These are phyloP conservation scores for Dendrothele bispora DNA, from an alignment of 768 basidiomycete genomes.

Conservation along the genomic window DNA sequence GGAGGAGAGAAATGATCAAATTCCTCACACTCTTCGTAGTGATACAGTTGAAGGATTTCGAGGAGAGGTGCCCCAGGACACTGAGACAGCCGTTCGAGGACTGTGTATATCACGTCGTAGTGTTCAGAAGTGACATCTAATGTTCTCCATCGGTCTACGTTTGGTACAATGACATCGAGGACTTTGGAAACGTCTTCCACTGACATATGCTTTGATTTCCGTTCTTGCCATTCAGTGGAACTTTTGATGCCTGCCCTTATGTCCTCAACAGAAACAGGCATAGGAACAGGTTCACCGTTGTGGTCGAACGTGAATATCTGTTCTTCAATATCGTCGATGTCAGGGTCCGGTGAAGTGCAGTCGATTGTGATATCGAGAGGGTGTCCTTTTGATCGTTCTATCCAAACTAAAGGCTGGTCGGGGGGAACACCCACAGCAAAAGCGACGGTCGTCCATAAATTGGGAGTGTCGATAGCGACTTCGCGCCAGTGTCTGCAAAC, in stretches of 20 bases:
- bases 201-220: not conserved
- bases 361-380: slow-evolving; percentile 28
- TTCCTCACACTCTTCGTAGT: slow-evolving; percentile 51
- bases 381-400: slow-evolving; percentile 27
- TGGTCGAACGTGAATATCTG: slow-evolving; percentile 30
- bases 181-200: slow-evolving; percentile 6
- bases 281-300: not conserved
- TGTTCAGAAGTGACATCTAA: slow-evolving; percentile 25
- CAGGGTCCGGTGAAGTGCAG: slow-evolving; percentile 2
- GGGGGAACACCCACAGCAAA: slow-evolving; percentile 27
- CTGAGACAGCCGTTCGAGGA: slow-evolving; percentile 20
- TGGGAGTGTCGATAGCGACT: slow-evolving; percentile 32
- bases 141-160: slow-evolving; percentile 24
- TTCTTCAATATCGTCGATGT: not conserved
- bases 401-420: slow-evolving; percentile 22
- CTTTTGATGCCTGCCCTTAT: not conserved
- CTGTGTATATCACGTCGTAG: slow-evolving; percentile 21
- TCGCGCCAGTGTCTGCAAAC: slow-evolving; percentile 43
- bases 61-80: slow-evolving; percentile 23
- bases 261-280: not conserved
- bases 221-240: not conserved
- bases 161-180: slow-evolving; percentile 17
- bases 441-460: slow-evolving; percentile 39
- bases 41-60: slow-evolving; percentile 48
- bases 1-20: slow-evolving; percentile 39